phyloP scores from a whole-genome alignment of 2,329 filamentous ascomycete genomes.

The Laburnicola sp. region DNA sequence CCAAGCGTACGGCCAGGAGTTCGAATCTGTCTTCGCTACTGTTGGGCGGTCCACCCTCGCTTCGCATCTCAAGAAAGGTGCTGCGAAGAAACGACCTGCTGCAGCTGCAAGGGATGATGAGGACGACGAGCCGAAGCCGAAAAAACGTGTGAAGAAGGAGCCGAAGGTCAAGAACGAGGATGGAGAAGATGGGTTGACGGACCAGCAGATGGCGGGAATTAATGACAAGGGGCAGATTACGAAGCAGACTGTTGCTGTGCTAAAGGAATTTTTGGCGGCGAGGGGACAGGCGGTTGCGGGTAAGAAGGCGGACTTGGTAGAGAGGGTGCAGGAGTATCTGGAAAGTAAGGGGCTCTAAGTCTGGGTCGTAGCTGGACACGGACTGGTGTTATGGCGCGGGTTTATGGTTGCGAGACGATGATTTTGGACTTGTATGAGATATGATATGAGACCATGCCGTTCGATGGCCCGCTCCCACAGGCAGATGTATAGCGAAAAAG shows the following conservation, averaged over 20 bases:
- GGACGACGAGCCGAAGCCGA: constrained; percentile 25
- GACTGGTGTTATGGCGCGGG: no score
- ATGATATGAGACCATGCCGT: no score
- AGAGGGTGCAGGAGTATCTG: constrained; percentile 42
- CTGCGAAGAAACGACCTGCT: constrained; percentile 49
- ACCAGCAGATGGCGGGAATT: constrained; percentile 50
- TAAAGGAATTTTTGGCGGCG: constrained; percentile 38
- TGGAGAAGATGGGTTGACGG: constrained; percentile 39
- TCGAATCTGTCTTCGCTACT: constrained; percentile 62
- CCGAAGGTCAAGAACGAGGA: constrained; percentile 26
- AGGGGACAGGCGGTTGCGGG: constrained; percentile 30
- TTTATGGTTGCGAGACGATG: no score
- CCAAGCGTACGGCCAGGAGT: constrained; percentile 71
- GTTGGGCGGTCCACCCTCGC: constrained; percentile 47
- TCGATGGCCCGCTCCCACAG: no score
- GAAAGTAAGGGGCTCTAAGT: constrained; percentile 34
- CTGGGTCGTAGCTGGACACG: background rate
- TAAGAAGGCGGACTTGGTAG: constrained; percentile 45
- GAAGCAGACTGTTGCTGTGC: constrained; percentile 44
- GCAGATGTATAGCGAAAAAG: no score
- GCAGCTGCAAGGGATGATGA: constrained; percentile 19
- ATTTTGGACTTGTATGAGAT: no score
- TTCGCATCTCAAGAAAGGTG: constrained; percentile 43
- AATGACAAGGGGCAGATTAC: constrained; percentile 50
- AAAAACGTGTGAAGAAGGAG: constrained; percentile 36